Evolutionary conservation across 2,329 filamentous ascomycete species (phyloP).

Genomic region (Pseudogymnoascus sp.): DNA sequence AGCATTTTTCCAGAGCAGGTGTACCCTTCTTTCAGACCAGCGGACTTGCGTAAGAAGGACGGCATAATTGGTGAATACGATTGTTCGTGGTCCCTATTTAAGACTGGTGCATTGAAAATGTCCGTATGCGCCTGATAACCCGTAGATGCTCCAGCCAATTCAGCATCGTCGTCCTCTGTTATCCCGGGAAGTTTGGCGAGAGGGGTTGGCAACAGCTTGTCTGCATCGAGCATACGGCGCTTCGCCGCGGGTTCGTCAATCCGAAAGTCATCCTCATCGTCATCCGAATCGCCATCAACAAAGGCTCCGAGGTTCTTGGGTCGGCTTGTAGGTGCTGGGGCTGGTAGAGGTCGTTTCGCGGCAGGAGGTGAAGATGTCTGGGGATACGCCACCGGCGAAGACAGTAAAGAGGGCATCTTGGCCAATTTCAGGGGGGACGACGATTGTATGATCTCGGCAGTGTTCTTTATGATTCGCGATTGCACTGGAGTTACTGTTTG

Average conservation of each 20-base stretch:
- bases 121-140: background rate
- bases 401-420: constrained; percentile 49
- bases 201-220: background rate
- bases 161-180: background rate
- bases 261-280: constrained; percentile 24
- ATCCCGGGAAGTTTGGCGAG: background rate
- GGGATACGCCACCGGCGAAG: constrained; percentile 45
- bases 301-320: constrained; percentile 34
- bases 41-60: background rate
- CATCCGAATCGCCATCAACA: constrained; percentile 31
- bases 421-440: constrained; percentile 33
- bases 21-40: constrained; percentile 16
- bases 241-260: constrained; percentile 34
- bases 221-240: constrained; percentile 35
- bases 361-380: constrained; percentile 24
- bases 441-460: constrained; percentile 23
- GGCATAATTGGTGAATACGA: background rate
- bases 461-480: constrained; percentile 12
- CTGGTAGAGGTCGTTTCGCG: constrained; percentile 28
- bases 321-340: constrained; percentile 30
- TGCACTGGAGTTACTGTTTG: constrained; percentile 23
- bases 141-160: background rate
- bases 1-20: constrained; percentile 44
- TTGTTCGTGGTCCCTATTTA: background rate
- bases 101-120: background rate